Conservation (phyloP, 306 rosid species). For the Castanopsis chinensis region DNA sequence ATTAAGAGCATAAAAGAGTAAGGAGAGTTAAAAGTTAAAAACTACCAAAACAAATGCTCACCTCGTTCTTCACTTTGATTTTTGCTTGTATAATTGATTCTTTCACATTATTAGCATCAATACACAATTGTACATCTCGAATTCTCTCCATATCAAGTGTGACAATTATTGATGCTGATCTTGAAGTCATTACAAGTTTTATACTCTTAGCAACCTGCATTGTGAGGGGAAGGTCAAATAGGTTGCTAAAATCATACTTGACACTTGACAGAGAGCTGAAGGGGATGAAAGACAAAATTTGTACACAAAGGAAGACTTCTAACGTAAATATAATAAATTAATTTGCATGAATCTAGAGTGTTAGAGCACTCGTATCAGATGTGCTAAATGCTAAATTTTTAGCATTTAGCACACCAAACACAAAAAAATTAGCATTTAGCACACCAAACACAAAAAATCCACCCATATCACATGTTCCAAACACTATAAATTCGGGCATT, state of each 20-base stretch:
- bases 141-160: constrained; percentile 73
- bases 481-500: too few relatives aligned
- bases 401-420: too few relatives aligned
- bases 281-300: not conserved
- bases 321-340: too few relatives aligned
- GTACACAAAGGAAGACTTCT: not conserved
- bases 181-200: constrained; percentile 53
- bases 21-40: constrained; percentile 3
- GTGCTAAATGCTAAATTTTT: too few relatives aligned
- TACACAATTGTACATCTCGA: constrained; percentile 52
- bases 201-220: constrained; percentile 79
- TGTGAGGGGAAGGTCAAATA: constrained; percentile 1
- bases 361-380: too few relatives aligned
- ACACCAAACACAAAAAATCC: too few relatives aligned
- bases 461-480: too few relatives aligned
- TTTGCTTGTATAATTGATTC: constrained; percentile 67
- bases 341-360: not conserved
- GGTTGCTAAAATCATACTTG: not conserved
- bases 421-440: too few relatives aligned
- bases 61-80: constrained; percentile 79
- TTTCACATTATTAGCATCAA: constrained; percentile 72
- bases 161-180: constrained; percentile 53
- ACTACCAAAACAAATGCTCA: constrained; percentile 28
- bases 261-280: not conserved
- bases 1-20: constrained; percentile 16